Base-by-base conservation (phyloP, 2,329 filamentous ascomycete genomes). In the Cercospora zeina region DNA sequence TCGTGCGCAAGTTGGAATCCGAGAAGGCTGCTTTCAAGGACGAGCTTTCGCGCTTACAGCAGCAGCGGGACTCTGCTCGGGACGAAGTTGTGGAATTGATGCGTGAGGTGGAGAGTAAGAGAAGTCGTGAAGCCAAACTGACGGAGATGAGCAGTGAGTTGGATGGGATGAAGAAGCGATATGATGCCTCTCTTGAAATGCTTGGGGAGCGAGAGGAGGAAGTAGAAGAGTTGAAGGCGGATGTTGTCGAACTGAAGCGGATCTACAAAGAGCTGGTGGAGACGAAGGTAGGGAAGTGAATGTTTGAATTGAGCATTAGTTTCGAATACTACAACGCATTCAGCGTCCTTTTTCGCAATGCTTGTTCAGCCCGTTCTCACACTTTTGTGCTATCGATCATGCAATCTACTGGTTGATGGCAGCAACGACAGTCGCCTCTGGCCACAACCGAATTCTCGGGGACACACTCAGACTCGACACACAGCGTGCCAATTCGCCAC, bases 221-320 rank as follows among this genome's bases (percentile, higher is more conserved):
- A 72, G 93, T 96, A 1, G 92, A 96, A 73, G 95, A 99, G 81
- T 80, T 99, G 68, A 87, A 83, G 75, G 88, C 89, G 11, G 95
- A 97, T 80, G 89, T 99, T 58, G 82, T 87, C 67, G 95, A 99
- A 80, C 83, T 99, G 75, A 99, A 99, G 81, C 89, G 88, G 72
- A 96, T 99, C 83, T 97, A 97, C 79, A 86, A 91, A 68, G 93
- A 97, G 74, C 78, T 99, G 75, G 89, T 96, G 54, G 90, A 96
- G 64, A 63, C 67, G 56, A 75, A 74, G 61, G 67, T 73, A 30
- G 68, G 68, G 14, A 51, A 13, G 47, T 51, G 30, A 33, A 30
- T 33, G 24, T 13, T 51, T 7, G 3, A 36, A 8, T 39, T 30
- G 24, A 30, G 47, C 30, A 31, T 51, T 21, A 24, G 19, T 37